phyloP scores from a whole-genome alignment of 192 early-diverging fungal genomes.

The Pilaira anomala region DNA sequence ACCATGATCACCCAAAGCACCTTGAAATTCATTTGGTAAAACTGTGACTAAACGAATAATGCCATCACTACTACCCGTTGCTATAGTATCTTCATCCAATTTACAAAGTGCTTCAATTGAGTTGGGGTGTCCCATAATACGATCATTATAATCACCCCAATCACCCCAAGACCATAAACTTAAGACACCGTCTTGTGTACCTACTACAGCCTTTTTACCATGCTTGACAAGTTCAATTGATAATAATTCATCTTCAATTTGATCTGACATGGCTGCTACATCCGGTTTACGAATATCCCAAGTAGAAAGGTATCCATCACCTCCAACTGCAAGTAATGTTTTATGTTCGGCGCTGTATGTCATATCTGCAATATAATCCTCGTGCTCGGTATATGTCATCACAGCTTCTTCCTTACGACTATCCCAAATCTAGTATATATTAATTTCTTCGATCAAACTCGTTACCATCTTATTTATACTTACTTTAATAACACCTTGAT shows the following conservation, averaged over 20 bases:
- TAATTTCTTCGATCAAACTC: neutral
- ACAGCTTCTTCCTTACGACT: conserved; percentile 69
- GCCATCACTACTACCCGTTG: conserved; percentile 92
- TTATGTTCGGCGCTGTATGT: conserved; percentile 64
- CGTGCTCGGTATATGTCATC: conserved; percentile 79
- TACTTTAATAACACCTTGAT: conserved; percentile 84
- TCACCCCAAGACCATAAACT: conserved; percentile 86
- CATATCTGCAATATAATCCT: conserved; percentile 92
- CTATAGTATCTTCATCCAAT: conserved; percentile 78
- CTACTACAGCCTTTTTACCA: conserved; percentile 81
- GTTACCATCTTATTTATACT: neutral
- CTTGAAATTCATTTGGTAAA: conserved; percentile 90
- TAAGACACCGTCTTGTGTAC: conserved; percentile 86
- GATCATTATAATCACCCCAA: conserved; percentile 92
- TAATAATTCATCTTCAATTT: conserved; percentile 94
- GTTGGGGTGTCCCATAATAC: conserved; percentile 91
- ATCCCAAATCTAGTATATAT: conserved; percentile 92
- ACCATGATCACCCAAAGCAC: conserved; percentile 81
- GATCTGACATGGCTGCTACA: conserved; percentile 82
- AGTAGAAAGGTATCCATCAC: conserved; percentile 87
- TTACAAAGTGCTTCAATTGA: conserved; percentile 85
- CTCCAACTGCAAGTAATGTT: conserved; percentile 79
- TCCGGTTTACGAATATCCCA: conserved; percentile 89
- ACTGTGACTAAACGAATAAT: conserved; percentile 82
- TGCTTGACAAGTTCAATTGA: conserved; percentile 75